phyloP scores from a whole-genome alignment of 495 filamentous ascomycete genomes.

The Terfezia claveryi region DNA sequence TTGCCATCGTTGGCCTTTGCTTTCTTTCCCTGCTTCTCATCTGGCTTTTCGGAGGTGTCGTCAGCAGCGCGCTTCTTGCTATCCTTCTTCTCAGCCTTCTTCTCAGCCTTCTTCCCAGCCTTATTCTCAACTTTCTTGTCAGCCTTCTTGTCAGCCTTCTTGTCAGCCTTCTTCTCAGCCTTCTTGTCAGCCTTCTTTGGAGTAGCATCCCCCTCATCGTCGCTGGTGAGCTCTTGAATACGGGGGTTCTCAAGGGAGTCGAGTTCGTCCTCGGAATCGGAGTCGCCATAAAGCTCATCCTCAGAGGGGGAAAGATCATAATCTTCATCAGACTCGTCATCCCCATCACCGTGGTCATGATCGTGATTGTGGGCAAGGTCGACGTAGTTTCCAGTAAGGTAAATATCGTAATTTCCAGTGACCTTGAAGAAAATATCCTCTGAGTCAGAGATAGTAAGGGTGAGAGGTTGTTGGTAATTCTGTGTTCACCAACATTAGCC shows the following conservation, averaged over 20 bases:
- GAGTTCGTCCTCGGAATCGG: conserved; percentile 58
- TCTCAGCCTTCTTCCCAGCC: conserved; percentile 31
- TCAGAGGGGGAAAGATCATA: conserved; percentile 67
- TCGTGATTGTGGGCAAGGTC: conserved; percentile 33
- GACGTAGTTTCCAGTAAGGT: conserved; percentile 89
- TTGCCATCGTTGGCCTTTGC: conserved; percentile 93
- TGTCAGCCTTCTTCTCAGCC: conserved; percentile 45
- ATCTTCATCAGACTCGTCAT: conserved; percentile 43
- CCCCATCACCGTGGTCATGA: conserved; percentile 35
- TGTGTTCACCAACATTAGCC: conserved; percentile 25
- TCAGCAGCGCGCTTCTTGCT: conserved; percentile 36
- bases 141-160: conserved; percentile 47
- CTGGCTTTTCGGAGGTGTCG: conserved; percentile 12
- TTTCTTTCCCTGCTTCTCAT: conserved; percentile 82
- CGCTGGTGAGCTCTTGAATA: conserved; percentile 63
- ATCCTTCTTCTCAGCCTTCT: conserved; percentile 44
- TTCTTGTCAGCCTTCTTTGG: conserved; percentile 21
- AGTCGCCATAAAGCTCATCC: conserved; percentile 48
- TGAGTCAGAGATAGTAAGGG: conserved; percentile 66
- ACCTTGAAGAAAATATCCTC: conserved; percentile 84
- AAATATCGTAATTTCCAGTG: conserved; percentile 69
- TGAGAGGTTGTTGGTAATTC: conserved; percentile 88
- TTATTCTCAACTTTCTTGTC: conserved; percentile 57
- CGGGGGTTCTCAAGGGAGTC: conserved; percentile 58
- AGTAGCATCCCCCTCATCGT: conserved; percentile 45